Evolutionary conservation across 257 asterid species (phyloP), one percentile per base, ranked within the genome.

Genomic region (Nicotiana paniculata): DNA sequence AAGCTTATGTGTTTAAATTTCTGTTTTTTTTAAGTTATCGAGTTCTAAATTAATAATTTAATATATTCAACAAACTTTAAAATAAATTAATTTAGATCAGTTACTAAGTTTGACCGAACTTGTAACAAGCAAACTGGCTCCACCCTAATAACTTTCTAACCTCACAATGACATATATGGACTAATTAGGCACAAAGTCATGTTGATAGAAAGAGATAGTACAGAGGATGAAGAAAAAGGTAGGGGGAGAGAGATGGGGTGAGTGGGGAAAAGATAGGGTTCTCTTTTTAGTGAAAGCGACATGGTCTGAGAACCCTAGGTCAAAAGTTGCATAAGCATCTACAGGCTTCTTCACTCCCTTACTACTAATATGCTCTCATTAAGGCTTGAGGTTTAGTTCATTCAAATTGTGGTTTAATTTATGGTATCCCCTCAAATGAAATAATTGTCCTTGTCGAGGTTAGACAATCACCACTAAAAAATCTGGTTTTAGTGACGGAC

Each of bases 281-380:
- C 81, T 81, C 89, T 86, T 86, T 86, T 83, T 54, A 81, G 55
- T 83, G 89, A 86, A 83, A 86, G 85, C 26, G 87, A 86, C 89
- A 8, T 55, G 75, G 12, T 15, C 48, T 15, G 12, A 33, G 75
- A 66, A 16, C 59, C 86, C 77, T 83, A 83, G 59, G 89, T 81
- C 89, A 83, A 86, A 86, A 86, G 83, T 59, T 65, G 83, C 79
- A 69, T 51, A 65, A 51, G 53, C 75, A 0, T 3, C 66, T 61
- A 9, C 15, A 61, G 67, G 13, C 39, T 26, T 63, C 37, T 26
- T 64, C 16, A 21, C 4, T n/a, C 12, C 16, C 9, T 21, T 30
- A 16, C 4, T 57, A 57, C 26, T 57, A 17, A 57, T 57, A 5
- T 37, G 4, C 18, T 32, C 33, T 32, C 33, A 32, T 32, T 32